These are phyloP conservation scores for Cadophora sp. DNA, from an alignment of 2,329 filamentous ascomycete genomes.

Conservation along the genomic window DNA sequence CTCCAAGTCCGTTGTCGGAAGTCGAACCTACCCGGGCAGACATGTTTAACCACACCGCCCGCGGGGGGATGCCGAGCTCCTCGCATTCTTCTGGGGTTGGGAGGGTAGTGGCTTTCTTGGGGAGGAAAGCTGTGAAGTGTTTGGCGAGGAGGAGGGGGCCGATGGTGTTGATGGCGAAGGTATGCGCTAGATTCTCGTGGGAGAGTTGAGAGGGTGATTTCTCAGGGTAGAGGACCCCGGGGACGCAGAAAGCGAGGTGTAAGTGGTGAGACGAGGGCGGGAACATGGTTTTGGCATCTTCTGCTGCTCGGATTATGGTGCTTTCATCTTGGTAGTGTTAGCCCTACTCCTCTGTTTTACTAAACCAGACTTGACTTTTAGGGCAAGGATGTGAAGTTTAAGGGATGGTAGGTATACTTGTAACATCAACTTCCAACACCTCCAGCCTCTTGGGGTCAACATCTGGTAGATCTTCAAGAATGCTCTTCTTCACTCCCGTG, in stretches of 20 bases:
- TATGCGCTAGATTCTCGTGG: constrained; percentile 65
- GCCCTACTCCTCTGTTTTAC: neutral
- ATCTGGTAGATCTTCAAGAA: constrained; percentile 58
- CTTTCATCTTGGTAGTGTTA: constrained; percentile 57
- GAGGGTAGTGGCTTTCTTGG: constrained; percentile 58
- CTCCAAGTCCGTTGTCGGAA: constrained; percentile 73
- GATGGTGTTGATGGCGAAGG: constrained; percentile 75
- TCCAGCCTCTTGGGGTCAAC: constrained; percentile 53
- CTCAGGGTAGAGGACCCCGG: constrained; percentile 76
- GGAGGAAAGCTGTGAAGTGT: constrained; percentile 74
- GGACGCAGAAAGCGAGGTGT: constrained; percentile 72
- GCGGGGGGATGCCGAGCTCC: constrained; percentile 51
- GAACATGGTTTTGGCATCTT: constrained; percentile 58
- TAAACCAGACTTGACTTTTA: neutral
- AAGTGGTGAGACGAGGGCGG: constrained; percentile 61
- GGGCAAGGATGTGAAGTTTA: neutral
- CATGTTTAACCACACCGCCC: constrained; percentile 76
- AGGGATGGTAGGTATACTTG: constrained; percentile 50
- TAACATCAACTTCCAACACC: constrained; percentile 61
- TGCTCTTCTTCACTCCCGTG: constrained; percentile 53
- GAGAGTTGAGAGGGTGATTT: constrained; percentile 72
- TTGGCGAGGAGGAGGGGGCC: constrained; percentile 80
- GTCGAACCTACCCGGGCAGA: constrained; percentile 80
- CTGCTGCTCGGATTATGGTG: constrained; percentile 64
- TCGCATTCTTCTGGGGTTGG: constrained; percentile 17